Conservation (phyloP, 1,284 basidiomycete genomes). For the Taiwanofungus camphoratus region DNA sequence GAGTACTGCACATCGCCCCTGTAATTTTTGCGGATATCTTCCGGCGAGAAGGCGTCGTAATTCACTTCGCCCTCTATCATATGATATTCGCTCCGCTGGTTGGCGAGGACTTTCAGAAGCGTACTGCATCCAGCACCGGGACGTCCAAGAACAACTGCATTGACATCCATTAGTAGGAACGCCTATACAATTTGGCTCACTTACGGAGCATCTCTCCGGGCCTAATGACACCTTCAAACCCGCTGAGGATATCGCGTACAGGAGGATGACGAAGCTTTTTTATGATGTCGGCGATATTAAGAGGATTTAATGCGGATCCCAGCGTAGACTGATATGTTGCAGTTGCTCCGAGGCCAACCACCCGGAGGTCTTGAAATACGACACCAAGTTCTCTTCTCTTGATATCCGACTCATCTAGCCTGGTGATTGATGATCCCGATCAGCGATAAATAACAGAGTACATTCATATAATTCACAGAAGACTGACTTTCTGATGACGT, state of each 20-base stretch:
- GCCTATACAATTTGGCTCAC: slow-evolving; percentile 13
- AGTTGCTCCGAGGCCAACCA: slow-evolving; percentile 40
- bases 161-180: neutral
- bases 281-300: slow-evolving; percentile 22
- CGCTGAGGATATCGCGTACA: slow-evolving; percentile 38
- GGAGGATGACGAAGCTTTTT: slow-evolving; percentile 31
- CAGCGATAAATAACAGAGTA: neutral
- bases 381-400: slow-evolving; percentile 44
- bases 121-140: slow-evolving; percentile 72
- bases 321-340: slow-evolving; percentile 37
- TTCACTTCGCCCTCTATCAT: slow-evolving; percentile 55
- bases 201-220: slow-evolving; percentile 59
- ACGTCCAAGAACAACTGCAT: slow-evolving; percentile 53
- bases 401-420: slow-evolving; percentile 39
- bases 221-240: slow-evolving; percentile 45
- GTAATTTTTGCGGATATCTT: slow-evolving; percentile 46
- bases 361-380: slow-evolving; percentile 41
- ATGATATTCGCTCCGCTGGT: slow-evolving; percentile 58
- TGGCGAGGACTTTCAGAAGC: slow-evolving; percentile 68
- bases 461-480: slow-evolving; percentile 2
- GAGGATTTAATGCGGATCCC: slow-evolving; percentile 36
- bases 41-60: slow-evolving; percentile 60
- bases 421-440: slow-evolving; percentile 17
- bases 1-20: slow-evolving; percentile 68
- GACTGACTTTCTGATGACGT: slow-evolving; percentile 33